Conservation (phyloP, 2,329 filamentous ascomycete species). For the Curvularia verruculosa region DNA sequence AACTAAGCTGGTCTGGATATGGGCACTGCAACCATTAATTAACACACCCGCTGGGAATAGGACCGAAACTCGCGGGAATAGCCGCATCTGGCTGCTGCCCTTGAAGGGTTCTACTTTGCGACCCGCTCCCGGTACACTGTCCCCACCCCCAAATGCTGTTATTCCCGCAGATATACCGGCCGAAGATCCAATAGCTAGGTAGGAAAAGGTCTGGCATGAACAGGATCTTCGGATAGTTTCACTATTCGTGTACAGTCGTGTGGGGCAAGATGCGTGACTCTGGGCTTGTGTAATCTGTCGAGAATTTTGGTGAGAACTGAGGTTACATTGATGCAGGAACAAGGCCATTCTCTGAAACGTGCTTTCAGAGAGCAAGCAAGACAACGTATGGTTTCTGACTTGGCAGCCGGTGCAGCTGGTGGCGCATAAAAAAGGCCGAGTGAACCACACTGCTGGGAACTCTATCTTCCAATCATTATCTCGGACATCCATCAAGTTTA, state of each 20-base stretch:
- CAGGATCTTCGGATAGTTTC: not conserved
- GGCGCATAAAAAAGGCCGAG: conserved; percentile 1
- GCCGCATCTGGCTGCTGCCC: conserved; percentile 6
- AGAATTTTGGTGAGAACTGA: not conserved
- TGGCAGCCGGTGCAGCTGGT: conserved; percentile 1
- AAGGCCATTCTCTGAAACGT: conserved; percentile 1
- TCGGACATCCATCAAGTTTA: not conserved
- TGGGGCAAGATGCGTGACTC: not conserved
- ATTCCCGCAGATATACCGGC: not conserved
- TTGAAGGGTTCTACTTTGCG: not conserved
- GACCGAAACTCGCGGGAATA: conserved; percentile 3
- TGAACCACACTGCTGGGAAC: not conserved
- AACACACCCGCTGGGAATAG: not conserved
- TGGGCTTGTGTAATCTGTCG: not conserved
- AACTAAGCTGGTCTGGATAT: conserved; percentile 3
- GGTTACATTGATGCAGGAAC: conserved; percentile 5
- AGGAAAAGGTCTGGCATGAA: not conserved
- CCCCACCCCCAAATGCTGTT: not conserved
- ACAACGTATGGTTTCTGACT: not conserved
- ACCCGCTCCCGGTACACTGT: not conserved
- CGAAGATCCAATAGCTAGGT: not conserved
- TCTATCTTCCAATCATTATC: not conserved
- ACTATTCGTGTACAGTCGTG: not conserved
- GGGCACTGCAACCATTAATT: not conserved
- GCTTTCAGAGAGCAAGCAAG: conserved; percentile 1